A percentile compares a stretch with the other conserved stretches of the same genome.
Evolutionary conservation across 257 asterid genomes (phyloP).

Genomic region (Striga asiatica): DNA sequence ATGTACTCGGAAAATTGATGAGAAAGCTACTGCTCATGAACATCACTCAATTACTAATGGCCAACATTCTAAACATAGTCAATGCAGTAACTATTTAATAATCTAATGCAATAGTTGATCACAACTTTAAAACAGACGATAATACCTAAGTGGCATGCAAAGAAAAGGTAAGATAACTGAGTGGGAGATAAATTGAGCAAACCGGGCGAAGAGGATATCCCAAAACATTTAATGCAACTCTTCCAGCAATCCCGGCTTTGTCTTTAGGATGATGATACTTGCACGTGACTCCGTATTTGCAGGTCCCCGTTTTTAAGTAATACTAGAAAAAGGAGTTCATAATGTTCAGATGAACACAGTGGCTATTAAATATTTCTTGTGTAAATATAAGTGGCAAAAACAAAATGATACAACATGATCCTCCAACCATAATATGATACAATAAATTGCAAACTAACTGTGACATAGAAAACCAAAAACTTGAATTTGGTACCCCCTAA

Average conservation of each 20-base stretch:
- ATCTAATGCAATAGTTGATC: constrained; percentile 6
- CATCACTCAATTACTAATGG: constrained; percentile 9
- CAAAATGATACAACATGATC: constrained; percentile 4
- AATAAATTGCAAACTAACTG: neutral
- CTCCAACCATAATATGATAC: neutral
- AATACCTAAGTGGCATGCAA: too few relatives aligned
- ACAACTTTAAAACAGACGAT: neutral
- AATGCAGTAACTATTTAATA: neutral
- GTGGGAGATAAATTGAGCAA: constrained; percentile 18
- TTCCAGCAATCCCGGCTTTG: constrained; percentile 80
- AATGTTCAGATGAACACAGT: constrained; percentile 13
- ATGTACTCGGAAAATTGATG: neutral
- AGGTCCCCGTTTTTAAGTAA: constrained; percentile 85
- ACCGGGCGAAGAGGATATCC: constrained; percentile 97
- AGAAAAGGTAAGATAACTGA: constrained; percentile 1
- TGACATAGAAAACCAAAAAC: constrained; percentile 2
- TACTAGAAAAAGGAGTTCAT: constrained; percentile 33
- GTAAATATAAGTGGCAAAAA: neutral
- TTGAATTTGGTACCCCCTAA: neutral
- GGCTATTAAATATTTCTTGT: neutral
- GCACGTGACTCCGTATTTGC: constrained; percentile 91
- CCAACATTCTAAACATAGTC: neutral
- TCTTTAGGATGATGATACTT: constrained; percentile 89
- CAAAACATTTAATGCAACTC: constrained; percentile 71
- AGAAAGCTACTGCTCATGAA: constrained; percentile 4